phyloP scores from a whole-genome alignment of 2,329 filamentous ascomycete species.

The Fusarium sp. region DNA sequence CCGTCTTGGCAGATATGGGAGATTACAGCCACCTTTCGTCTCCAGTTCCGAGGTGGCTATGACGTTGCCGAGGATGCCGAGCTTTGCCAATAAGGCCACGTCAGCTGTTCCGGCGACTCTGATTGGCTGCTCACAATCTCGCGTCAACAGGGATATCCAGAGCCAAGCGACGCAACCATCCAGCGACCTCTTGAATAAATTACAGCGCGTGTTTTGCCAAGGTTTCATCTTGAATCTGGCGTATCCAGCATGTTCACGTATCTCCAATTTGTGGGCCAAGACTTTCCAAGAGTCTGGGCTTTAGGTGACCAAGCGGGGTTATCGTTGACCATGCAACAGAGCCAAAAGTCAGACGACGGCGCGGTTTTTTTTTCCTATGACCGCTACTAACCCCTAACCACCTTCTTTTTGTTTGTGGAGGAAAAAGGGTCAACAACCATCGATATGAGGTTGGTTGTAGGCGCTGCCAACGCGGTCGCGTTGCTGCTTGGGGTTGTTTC shows the following conservation, averaged over 20 bases:
- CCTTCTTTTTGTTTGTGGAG: background rate
- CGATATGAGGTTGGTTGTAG: constrained; percentile 8
- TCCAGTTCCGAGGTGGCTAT: constrained; percentile 2
- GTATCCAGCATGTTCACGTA: background rate
- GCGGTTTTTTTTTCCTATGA: background rate
- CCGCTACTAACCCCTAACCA: background rate
- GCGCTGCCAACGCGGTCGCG: background rate
- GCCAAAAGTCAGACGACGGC: background rate
- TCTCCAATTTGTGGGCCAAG: background rate
- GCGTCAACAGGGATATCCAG: background rate
- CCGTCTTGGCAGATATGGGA: background rate
- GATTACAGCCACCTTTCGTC: background rate
- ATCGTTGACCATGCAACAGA: constrained; percentile 28
- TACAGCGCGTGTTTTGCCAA: background rate
- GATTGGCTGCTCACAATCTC: background rate
- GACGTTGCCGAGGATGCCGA: constrained; percentile 10
- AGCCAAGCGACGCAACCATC: background rate
- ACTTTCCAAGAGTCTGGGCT: constrained; percentile 4
- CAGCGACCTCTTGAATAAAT: background rate
- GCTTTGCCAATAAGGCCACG: constrained; percentile 11
- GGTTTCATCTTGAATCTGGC: background rate
- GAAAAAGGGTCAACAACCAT: background rate
- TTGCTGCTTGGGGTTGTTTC: background rate
- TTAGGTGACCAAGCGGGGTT: background rate
- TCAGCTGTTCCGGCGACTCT: constrained; percentile 3